phyloP scores from a whole-genome alignment of 441 rosid species.

The Eruca vesicaria region DNA sequence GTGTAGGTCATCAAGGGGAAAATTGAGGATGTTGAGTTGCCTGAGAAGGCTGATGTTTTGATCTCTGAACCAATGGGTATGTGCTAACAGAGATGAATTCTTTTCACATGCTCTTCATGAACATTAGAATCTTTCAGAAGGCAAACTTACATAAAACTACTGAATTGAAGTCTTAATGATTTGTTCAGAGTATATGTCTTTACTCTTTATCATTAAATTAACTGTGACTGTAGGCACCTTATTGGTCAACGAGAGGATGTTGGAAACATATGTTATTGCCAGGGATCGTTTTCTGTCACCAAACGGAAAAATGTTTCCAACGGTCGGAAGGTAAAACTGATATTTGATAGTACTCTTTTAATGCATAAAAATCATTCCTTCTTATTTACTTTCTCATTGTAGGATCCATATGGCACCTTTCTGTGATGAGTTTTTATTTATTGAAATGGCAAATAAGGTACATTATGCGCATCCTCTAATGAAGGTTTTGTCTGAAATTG shows the following conservation, averaged over 20 bases:
- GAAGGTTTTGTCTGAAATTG: background rate
- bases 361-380: background rate
- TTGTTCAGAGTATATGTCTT: too few species aligned
- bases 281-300: constrained; percentile 89
- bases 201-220: constrained; percentile 6
- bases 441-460: constrained; percentile 99
- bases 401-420: constrained; percentile 99
- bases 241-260: constrained; percentile 92
- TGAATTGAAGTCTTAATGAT: constrained; percentile 12
- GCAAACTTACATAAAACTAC: background rate
- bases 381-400: constrained; percentile 15
- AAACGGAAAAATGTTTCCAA: constrained; percentile 88
- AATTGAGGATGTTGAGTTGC: constrained; percentile 92
- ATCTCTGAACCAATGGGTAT: constrained; percentile 99
- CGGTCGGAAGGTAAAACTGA: constrained; percentile 69
- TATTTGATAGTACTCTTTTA: background rate
- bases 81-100: constrained; percentile 6
- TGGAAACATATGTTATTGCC: constrained; percentile 93
- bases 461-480: constrained; percentile 25
- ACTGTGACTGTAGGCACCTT: constrained; percentile 58
- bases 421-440: constrained; percentile 83
- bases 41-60: constrained; percentile 91
- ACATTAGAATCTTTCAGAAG: constrained; percentile 5
- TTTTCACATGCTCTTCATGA: constrained; percentile 18
- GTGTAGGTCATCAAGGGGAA: constrained; percentile 87